These are phyloP conservation scores for Mortierella sp. DNA, from an alignment of 371 early-diverging fungal species.

Conservation along the genomic window DNA sequence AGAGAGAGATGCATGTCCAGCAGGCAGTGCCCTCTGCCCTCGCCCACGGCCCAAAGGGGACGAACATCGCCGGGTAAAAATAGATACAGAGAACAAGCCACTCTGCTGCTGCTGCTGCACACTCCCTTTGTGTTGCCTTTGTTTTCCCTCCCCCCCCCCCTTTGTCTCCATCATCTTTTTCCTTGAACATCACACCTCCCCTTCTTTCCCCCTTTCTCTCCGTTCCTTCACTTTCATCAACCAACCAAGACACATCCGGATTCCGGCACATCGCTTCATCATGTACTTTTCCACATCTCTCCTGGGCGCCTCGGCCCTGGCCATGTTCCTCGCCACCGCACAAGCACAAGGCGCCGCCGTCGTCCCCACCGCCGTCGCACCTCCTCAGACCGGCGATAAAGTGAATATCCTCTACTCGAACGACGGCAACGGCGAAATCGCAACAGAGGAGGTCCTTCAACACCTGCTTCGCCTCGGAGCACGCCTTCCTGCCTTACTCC, in stretches of 20 bases:
- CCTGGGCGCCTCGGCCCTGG: constrained; percentile 30
- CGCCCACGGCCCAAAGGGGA: constrained; percentile 7
- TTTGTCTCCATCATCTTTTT: constrained; percentile 8
- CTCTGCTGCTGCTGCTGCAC: not conserved
- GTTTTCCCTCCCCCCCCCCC: too few species aligned
- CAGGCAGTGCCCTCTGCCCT: not conserved
- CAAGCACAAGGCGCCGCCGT: constrained; percentile 23
- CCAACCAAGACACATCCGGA: not conserved
- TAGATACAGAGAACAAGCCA: constrained; percentile 1
- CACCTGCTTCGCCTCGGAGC: constrained; percentile 37
- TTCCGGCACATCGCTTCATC: constrained; percentile 1
- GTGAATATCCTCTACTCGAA: constrained; percentile 30
- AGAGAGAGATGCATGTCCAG: not conserved
- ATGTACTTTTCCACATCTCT: constrained; percentile 44
- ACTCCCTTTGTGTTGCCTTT: not conserved
- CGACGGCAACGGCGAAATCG: constrained; percentile 34
- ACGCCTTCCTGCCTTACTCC: constrained; percentile 37
- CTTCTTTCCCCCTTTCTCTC: not conserved
- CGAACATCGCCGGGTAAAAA: not conserved
- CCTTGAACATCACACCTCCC: not conserved
- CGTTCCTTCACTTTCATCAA: not conserved
- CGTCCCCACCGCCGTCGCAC: not conserved
- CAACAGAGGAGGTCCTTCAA: constrained; percentile 30
- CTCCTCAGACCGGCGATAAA: constrained; percentile 22
- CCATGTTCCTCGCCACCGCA: constrained; percentile 25